Percentiles rank a stretch among this genome's conserved stretches.
These are phyloP conservation scores for Trametes maxima DNA, from an alignment of 768 basidiomycete genomes.

Conservation along the genomic window DNA sequence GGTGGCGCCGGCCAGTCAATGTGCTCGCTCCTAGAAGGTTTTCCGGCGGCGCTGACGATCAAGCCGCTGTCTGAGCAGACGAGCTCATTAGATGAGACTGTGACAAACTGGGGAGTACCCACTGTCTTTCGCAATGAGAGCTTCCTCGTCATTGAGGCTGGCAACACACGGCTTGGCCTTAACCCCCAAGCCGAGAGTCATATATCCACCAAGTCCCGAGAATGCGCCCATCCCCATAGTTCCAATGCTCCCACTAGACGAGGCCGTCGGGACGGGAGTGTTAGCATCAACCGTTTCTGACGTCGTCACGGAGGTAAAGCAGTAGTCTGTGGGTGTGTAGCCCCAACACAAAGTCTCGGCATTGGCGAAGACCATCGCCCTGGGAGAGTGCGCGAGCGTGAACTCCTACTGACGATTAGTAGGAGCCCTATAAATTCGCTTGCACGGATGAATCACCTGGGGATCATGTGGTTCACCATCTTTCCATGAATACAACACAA, in stretches of 20 bases:
- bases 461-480: conserved; percentile 78
- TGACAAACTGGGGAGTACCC: conserved; percentile 32
- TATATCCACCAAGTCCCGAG: conserved; percentile 80
- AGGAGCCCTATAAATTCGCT: not conserved
- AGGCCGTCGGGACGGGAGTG: conserved; percentile 37
- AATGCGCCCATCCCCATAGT: conserved; percentile 71
- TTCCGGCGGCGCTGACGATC: conserved; percentile 63
- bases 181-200: conserved; percentile 78
- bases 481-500: conserved; percentile 84
- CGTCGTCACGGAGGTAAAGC: conserved; percentile 65
- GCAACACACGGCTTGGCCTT: conserved; percentile 70
- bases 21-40: conserved; percentile 46
- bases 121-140: conserved; percentile 81
- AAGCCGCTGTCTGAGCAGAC: conserved; percentile 60
- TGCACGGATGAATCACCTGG: conserved; percentile 49
- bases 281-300: conserved; percentile 59
- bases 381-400: conserved; percentile 85
- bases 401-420: conserved; percentile 61
- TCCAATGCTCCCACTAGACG: conserved; percentile 44
- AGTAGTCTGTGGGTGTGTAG: conserved; percentile 79
- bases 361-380: conserved; percentile 75
- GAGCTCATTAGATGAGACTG: not conserved
- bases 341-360: conserved; percentile 67
- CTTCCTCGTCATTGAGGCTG: conserved; percentile 59
- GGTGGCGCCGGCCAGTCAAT: conserved; percentile 81